A percentile compares a stretch with the other conserved stretches of the same genome.
Conservation (phyloP, 169 alveolate genomes). For the Neospora caninum region DNA sequence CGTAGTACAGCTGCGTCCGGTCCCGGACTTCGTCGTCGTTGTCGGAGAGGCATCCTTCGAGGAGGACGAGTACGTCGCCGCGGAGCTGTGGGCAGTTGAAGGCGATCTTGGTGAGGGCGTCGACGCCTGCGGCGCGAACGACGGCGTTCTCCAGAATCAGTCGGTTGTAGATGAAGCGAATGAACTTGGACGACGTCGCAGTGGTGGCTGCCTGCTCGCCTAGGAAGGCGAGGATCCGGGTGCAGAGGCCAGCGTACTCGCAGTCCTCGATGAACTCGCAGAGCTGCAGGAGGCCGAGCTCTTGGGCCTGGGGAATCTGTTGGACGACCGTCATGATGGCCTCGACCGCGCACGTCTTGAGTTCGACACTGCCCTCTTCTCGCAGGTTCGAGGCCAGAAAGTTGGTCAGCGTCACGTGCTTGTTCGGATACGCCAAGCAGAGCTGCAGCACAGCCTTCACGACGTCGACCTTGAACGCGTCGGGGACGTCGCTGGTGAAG, state of each 20-base stretch:
- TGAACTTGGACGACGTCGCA: conserved; percentile 89
- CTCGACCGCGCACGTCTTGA: conserved; percentile 92
- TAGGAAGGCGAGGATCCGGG: conserved; percentile 70
- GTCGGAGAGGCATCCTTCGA: conserved; percentile 56
- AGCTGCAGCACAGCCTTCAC: conserved; percentile 91
- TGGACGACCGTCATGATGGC: conserved; percentile 90
- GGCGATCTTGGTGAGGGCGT: conserved; percentile 93
- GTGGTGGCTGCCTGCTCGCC: conserved; percentile 85
- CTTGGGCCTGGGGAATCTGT: conserved; percentile 76
- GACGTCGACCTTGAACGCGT: conserved; percentile 91
- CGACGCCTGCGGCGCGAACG: conserved; percentile 97
- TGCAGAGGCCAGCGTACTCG: conserved; percentile 91
- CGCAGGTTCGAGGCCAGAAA: conserved; percentile 91
- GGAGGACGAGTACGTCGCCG: conserved; percentile 53
- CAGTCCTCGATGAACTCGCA: conserved; percentile 99
- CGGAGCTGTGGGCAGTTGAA: conserved; percentile 50
- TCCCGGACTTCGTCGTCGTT: conserved; percentile 73
- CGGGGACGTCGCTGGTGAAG: conserved; percentile 84
- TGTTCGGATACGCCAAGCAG: conserved; percentile 92
- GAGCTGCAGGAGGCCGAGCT: conserved; percentile 87
- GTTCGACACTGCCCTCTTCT: conserved; percentile 90
- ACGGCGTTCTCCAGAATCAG: conserved; percentile 95
- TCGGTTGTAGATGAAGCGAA: conserved; percentile 96
- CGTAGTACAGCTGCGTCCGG: conserved; percentile 48
- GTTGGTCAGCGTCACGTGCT: conserved; percentile 87